Percentiles rank a stretch among this genome's conserved stretches.
Conservation (phyloP, 179 eudicot genomes). For the Sideroxylon spinosum region DNA sequence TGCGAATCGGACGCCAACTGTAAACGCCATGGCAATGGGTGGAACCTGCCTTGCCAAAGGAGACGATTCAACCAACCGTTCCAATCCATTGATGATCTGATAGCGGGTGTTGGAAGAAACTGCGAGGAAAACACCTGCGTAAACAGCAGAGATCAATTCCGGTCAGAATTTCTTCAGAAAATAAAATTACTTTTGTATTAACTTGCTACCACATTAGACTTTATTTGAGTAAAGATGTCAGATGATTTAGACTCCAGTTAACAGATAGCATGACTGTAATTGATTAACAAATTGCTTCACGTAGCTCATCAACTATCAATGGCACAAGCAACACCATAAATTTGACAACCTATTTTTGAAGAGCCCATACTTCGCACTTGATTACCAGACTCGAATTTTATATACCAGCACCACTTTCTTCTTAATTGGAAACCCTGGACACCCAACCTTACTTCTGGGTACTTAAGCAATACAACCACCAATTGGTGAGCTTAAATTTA, state of each 20-base stretch:
- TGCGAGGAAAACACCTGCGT: conserved; percentile 78
- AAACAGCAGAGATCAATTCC: background rate
- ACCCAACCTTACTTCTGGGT: no score
- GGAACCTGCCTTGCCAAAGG: conserved; percentile 64
- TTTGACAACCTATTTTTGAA: no score
- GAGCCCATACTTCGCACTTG: background rate
- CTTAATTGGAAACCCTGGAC: no score
- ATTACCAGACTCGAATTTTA: no score
- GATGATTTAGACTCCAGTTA: background rate
- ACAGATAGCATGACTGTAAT: background rate
- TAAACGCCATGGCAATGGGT: conserved; percentile 77
- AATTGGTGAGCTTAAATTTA: no score
- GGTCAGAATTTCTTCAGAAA: background rate
- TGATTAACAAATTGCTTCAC: background rate
- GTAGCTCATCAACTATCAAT: background rate
- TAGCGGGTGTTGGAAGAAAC: conserved; percentile 87
- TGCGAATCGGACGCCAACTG: conserved; percentile 85
- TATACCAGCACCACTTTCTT: no score
- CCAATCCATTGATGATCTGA: conserved; percentile 73
- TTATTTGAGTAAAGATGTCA: background rate
- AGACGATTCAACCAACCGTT: conserved; percentile 70
- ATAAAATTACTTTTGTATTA: background rate
- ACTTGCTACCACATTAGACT: background rate
- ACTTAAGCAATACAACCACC: no score
- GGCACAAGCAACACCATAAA: no score